These are phyloP conservation scores for Ceratocystis smalleyi DNA, from an alignment of 2,329 filamentous ascomycete genomes.

Conservation along the genomic window DNA sequence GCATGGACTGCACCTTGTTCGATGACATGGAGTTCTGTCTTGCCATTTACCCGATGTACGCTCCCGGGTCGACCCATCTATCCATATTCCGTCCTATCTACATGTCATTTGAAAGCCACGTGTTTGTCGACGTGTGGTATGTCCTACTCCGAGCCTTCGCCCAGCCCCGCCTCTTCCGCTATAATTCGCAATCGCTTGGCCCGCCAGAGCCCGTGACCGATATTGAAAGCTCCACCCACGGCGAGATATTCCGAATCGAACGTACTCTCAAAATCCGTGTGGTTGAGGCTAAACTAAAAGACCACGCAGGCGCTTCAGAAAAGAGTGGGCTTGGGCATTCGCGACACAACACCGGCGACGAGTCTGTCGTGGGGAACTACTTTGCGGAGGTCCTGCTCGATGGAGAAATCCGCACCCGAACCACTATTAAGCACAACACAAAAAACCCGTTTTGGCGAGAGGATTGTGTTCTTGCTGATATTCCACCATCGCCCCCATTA, in stretches of 20 bases:
- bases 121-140: constrained; percentile 96
- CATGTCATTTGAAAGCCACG: constrained; percentile 67
- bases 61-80: constrained; percentile 54
- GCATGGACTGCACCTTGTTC: constrained; percentile 75
- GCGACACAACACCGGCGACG: constrained; percentile 25
- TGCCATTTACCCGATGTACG: constrained; percentile 88
- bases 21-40: constrained; percentile 79
- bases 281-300: constrained; percentile 46
- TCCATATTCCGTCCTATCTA: constrained; percentile 79
- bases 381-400: constrained; percentile 67
- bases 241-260: constrained; percentile 44
- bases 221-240: constrained; percentile 27
- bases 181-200: constrained; percentile 31
- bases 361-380: constrained; percentile 46
- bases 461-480: constrained; percentile 59
- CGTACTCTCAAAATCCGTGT: constrained; percentile 44
- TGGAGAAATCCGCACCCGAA: constrained; percentile 62
- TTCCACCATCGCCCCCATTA: constrained; percentile 53
- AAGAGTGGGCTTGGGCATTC: not conserved
- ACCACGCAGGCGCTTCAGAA: constrained; percentile 18
- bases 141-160: constrained; percentile 82
- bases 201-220: constrained; percentile 30
- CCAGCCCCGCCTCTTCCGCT: constrained; percentile 73
- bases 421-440: constrained; percentile 53
- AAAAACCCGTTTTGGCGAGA: constrained; percentile 71